Evolutionary conservation across 306 rosid genomes (phyloP).

Genomic region (Dalbergia cultrata): DNA sequence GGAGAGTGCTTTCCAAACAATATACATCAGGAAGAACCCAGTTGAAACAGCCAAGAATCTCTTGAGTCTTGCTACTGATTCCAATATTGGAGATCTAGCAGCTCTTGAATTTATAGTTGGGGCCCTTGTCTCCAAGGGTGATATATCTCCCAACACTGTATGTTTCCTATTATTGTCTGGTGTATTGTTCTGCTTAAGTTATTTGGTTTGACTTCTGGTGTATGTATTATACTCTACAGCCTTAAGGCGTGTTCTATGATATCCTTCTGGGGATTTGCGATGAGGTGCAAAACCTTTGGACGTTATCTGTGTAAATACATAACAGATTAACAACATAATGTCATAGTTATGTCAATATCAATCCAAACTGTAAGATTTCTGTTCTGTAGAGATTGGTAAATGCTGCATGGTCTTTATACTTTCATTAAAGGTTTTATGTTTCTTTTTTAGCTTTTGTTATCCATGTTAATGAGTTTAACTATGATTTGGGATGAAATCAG

Average conservation of each 20-base stretch:
- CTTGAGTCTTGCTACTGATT: slow-evolving; percentile 79
- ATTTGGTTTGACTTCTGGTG: slow-evolving; percentile 32
- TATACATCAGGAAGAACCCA: slow-evolving; percentile 81
- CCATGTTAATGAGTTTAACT: slow-evolving; percentile 11
- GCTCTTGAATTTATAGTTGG: slow-evolving; percentile 91
- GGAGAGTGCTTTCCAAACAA: slow-evolving; percentile 86
- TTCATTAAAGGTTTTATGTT: slow-evolving; percentile 28
- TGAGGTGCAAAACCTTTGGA: slow-evolving; percentile 16
- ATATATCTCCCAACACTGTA: slow-evolving; percentile 86
- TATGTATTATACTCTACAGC: slow-evolving; percentile 19
- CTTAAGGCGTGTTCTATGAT: neutral
- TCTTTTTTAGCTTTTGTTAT: slow-evolving; percentile 17
- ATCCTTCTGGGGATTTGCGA: slow-evolving; percentile 19
- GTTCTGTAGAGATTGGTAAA: neutral
- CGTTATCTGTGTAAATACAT: slow-evolving; percentile 22
- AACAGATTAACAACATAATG: slow-evolving; percentile 15
- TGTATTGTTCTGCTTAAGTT: slow-evolving; percentile 30
- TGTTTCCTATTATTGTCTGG: slow-evolving; percentile 44
- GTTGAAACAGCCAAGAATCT: slow-evolving; percentile 84
- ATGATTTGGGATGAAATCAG: slow-evolving; percentile 28
- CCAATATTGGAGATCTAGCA: slow-evolving; percentile 92
- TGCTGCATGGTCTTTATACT: neutral
- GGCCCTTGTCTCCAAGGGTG: slow-evolving; percentile 87
- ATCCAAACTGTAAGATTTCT: neutral
- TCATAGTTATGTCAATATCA: slow-evolving; percentile 17